Base-by-base conservation (phyloP, 345 rosid species). In the Toxicodendron radicans region DNA sequence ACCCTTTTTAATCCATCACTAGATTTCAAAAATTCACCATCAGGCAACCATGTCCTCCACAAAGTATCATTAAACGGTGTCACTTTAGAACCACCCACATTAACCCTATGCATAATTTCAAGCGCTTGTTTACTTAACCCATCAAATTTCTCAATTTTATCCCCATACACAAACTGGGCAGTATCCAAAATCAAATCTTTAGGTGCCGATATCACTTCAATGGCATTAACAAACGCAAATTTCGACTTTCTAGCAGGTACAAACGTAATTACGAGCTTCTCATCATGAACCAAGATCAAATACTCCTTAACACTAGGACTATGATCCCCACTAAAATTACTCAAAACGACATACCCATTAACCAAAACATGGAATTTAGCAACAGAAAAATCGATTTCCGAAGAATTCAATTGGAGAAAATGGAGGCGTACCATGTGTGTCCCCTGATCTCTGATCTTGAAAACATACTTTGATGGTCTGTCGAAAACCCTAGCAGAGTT, bases 11-110 rank as follows among this genome's bases (percentile, higher is more conserved):
- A 84, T 23, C 79, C 85, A 57, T 86, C 85, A 41, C 73, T 72
- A 5, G 87, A 80, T 82, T 80, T 83, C 27, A 95, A 75, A 81
- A 79, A 92, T 24, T 69, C 85, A 79, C 88, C 86, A 87, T 92
- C 99, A 56, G 97, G 88, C 68, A 91, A 12, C 97, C 99, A 95
- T 58, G 90, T 92, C 70, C 97, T 91, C 99, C 97, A 92, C 71
- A 92, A 38, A 7, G 93, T 73, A 82, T 92, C 99, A 73, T 95
- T 95, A 58, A 90, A 92, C 11, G 99, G 95, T 64, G 97, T 95
- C 61, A 95, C 86, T 72, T 90, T 92, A 13, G 82, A 80, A 75
- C 99, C 99, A 16, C 99, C 99, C 54, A 95, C 92, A 80, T 83
- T 95, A 62, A 90, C 51, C 83, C 97, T 84, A 60, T 86, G 73